These are phyloP conservation scores for Kazachstania africana DNA, from an alignment of 805 yeast species.

Conservation along the genomic window DNA sequence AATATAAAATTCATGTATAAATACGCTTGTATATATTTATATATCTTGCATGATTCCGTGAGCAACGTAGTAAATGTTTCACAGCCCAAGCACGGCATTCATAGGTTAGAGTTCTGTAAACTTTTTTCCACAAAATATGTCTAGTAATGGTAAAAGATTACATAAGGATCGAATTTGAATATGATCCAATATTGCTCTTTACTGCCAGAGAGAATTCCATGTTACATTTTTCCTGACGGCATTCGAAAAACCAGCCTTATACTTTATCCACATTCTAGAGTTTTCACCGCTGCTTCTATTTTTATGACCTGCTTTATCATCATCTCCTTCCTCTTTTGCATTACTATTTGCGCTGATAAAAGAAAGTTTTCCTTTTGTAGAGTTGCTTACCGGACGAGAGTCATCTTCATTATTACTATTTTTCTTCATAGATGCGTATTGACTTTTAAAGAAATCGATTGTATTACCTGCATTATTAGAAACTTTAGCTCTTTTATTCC, in stretches of 20 bases:
- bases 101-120: too few species aligned
- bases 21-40: too few species aligned
- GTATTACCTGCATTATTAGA: conserved; percentile 8
- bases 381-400: neutral
- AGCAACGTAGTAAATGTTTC: too few species aligned
- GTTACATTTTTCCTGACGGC: conserved; percentile 78
- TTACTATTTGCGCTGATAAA: neutral
- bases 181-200: neutral
- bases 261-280: conserved; percentile 65
- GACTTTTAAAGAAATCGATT: conserved; percentile 32
- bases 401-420: neutral
- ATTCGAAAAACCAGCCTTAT: conserved; percentile 82
- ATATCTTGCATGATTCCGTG: too few species aligned
- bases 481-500: conserved; percentile 7
- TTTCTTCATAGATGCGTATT: conserved; percentile 24
- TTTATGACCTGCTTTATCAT: neutral
- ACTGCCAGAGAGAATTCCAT: conserved; percentile 53
- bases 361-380: neutral
- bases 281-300: conserved; percentile 14
- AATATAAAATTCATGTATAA: too few species aligned
- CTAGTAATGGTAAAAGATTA: too few species aligned
- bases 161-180: neutral
- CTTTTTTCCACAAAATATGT: too few species aligned
- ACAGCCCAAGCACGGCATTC: too few species aligned
- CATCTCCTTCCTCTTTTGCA: neutral